These are phyloP conservation scores for Pyrus betulifolia DNA, from an alignment of 306 rosid species.

Conservation along the genomic window DNA sequence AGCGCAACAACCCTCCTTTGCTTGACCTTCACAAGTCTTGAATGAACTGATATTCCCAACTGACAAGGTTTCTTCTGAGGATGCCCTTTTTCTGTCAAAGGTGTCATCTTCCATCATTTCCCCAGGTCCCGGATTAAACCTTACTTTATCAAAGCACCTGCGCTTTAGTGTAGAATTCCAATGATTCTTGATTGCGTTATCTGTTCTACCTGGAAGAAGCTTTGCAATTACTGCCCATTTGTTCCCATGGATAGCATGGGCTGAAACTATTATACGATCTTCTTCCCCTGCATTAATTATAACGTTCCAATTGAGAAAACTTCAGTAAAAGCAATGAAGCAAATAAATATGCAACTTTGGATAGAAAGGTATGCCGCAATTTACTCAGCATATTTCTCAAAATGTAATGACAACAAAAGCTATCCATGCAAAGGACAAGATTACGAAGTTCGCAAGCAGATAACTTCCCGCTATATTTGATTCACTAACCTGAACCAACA, in stretches of 20 bases:
- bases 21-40: slow-evolving; percentile 24
- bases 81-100: slow-evolving; percentile 44
- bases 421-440: neutral
- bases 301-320: neutral
- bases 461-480: neutral
- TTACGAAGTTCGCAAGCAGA: neutral
- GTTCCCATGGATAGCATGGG: slow-evolving; percentile 77
- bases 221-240: slow-evolving; percentile 77
- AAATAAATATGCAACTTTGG: neutral
- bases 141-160: slow-evolving; percentile 33
- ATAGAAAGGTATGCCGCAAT: neutral
- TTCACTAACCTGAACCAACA: neutral
- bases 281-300: slow-evolving; percentile 54
- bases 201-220: slow-evolving; percentile 77
- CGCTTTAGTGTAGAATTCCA: slow-evolving; percentile 80
- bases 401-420: neutral
- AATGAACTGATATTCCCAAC: slow-evolving; percentile 31
- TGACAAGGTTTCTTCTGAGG: slow-evolving; percentile 64
- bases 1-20: slow-evolving; percentile 6
- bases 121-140: slow-evolving; percentile 8
- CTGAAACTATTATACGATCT: slow-evolving; percentile 48
- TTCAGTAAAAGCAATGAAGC: neutral
- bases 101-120: slow-evolving; percentile 30
- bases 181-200: slow-evolving; percentile 71
- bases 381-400: neutral